Conservation (phyloP, 371 early-diverging fungal genomes). For the Actinomortierella ambigua region DNA sequence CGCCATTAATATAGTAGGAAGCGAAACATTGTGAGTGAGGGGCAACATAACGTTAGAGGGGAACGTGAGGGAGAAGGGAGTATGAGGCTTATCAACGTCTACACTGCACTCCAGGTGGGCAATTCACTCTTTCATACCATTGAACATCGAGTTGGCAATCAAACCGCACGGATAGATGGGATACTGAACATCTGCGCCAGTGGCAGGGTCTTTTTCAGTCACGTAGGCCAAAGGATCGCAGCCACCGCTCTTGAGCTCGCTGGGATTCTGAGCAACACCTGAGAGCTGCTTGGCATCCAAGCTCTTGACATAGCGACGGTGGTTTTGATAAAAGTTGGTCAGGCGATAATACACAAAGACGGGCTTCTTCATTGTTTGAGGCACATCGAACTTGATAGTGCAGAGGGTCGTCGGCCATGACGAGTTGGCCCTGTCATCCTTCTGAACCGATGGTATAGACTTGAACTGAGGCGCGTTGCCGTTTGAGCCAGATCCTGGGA, state of each 20-base stretch:
- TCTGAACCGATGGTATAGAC: conserved; percentile 3
- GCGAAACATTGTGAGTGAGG: not conserved
- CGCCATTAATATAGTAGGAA: not conserved
- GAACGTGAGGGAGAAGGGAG: not conserved
- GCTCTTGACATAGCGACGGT: conserved; percentile 94
- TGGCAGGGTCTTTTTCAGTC: conserved; percentile 9
- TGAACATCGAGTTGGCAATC: conserved; percentile 88
- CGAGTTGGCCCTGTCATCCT: conserved; percentile 9
- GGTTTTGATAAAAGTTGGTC: conserved; percentile 98
- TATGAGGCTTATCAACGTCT: not conserved
- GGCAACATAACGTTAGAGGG: not conserved
- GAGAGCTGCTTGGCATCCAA: conserved; percentile 83
- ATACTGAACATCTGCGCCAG: conserved; percentile 9
- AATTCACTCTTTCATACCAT: conserved; percentile 29
- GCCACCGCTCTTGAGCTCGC: conserved; percentile 21
- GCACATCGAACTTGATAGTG: conserved; percentile 77
- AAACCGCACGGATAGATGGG: conserved; percentile 97
- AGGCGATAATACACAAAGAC: conserved; percentile 95
- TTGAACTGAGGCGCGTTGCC: conserved; percentile 39
- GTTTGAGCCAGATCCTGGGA: conserved; percentile 31
- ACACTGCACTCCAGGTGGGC: not conserved
- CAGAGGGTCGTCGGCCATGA: conserved; percentile 59
- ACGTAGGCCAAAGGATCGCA: conserved; percentile 24
- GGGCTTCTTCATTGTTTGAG: conserved; percentile 68
- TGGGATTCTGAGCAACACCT: conserved; percentile 59